Evolutionary conservation across 306 rosid species (phyloP).

Genomic region (Morella rubra): DNA sequence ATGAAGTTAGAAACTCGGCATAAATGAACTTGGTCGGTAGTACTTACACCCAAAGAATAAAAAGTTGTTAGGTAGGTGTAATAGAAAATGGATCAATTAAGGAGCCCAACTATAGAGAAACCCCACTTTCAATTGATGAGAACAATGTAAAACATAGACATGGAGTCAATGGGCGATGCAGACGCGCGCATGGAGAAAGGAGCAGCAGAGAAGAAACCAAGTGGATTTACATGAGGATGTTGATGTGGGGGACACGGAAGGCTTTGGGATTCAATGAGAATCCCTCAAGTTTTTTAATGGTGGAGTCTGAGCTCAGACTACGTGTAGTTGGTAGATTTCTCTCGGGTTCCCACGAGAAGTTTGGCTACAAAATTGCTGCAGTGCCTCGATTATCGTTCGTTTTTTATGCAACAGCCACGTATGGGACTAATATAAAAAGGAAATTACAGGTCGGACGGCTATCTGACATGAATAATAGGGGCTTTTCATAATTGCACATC

Average conservation of each 20-base stretch:
- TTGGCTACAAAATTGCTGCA: conserved; percentile 49
- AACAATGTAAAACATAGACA: background rate
- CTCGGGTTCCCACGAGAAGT: conserved; percentile 36
- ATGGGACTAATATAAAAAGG: conserved; percentile 33
- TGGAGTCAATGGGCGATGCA: conserved; percentile 17
- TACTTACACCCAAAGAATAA: too few relatives aligned
- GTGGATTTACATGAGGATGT: conserved; percentile 44
- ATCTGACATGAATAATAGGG: conserved; percentile 30
- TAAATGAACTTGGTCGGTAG: background rate
- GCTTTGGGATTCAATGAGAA: conserved; percentile 25
- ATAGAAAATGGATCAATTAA: background rate
- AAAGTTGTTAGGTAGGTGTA: background rate
- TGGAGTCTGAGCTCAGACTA: conserved; percentile 37
- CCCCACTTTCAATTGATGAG: conserved; percentile 20
- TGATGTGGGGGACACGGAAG: conserved; percentile 36
- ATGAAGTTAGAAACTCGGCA: background rate
- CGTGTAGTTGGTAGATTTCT: conserved; percentile 48
- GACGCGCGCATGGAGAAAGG: background rate
- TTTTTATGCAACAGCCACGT: conserved; percentile 29
- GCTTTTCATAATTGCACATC: conserved; percentile 7
- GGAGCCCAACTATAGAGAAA: conserved; percentile 21
- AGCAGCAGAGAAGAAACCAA: conserved; percentile 32
- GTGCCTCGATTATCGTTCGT: conserved; percentile 45
- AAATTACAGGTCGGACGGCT: conserved; percentile 29
- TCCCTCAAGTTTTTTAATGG: conserved; percentile 29